Conservation (phyloP, 768 basidiomycete species). For the Mycena kentingensis region DNA sequence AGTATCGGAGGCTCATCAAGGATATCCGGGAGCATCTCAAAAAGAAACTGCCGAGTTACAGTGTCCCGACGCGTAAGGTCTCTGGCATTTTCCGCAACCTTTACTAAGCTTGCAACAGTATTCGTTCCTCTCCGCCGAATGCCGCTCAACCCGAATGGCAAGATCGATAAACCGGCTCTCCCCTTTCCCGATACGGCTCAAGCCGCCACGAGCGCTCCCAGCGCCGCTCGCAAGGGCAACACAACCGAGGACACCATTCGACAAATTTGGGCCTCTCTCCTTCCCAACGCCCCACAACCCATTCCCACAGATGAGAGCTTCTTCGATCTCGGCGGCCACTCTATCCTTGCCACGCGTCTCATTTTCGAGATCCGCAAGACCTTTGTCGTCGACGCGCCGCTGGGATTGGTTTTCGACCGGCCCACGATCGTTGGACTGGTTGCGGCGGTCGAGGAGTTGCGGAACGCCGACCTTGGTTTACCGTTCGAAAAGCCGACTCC, state of each 20-base stretch:
- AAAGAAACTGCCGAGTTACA: slow-evolving; percentile 94
- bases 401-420: slow-evolving; percentile 88
- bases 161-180: slow-evolving; percentile 96
- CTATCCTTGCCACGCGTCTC: slow-evolving; percentile 94
- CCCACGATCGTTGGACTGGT: slow-evolving; percentile 85
- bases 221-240: slow-evolving; percentile 43
- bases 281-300: slow-evolving; percentile 75
- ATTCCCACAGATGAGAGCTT: slow-evolving; percentile 92
- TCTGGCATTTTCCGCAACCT: slow-evolving; percentile 1
- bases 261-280: slow-evolving; percentile 79
- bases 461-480: slow-evolving; percentile 81
- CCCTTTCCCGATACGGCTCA: slow-evolving; percentile 98
- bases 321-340: slow-evolving; percentile 98
- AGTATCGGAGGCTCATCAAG: slow-evolving; percentile 86
- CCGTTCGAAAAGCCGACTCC: slow-evolving; percentile 38
- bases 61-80: slow-evolving; percentile 80
- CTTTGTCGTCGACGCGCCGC: slow-evolving; percentile 87
- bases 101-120: slow-evolving; percentile 49
- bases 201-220: slow-evolving; percentile 47
- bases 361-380: slow-evolving; percentile 95
- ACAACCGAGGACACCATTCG: slow-evolving; percentile 81
- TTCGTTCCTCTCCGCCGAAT: slow-evolving; percentile 93
- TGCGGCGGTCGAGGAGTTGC: slow-evolving; percentile 69
- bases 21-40: slow-evolving; percentile 94
- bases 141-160: slow-evolving; percentile 98